Evolutionary conservation across 179 eudicot species (phyloP).

Genomic region (Beta macrorhiza): DNA sequence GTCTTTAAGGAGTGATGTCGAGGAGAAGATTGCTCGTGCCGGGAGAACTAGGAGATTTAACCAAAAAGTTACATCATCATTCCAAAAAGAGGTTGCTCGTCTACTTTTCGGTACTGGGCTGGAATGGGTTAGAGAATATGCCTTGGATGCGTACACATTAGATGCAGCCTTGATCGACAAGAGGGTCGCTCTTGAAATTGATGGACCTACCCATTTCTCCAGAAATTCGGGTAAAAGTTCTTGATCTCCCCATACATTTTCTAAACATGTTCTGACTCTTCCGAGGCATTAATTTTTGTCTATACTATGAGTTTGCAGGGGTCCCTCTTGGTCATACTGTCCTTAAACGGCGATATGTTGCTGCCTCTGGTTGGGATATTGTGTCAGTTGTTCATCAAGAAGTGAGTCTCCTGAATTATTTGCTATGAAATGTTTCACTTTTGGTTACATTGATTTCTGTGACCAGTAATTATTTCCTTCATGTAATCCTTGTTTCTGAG

Average conservation of each 20-base stretch:
- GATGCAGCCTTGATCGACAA: constrained; percentile 77
- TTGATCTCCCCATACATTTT: not conserved
- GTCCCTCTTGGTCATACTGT: constrained; percentile 87
- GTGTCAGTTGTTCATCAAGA: constrained; percentile 69
- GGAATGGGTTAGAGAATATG: constrained; percentile 75
- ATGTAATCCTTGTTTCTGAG: not conserved
- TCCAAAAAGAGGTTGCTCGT: constrained; percentile 88
- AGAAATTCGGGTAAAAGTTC: constrained; percentile 62
- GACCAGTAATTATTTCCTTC: not conserved
- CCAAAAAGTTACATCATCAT: constrained; percentile 75
- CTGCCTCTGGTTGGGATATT: constrained; percentile 88
- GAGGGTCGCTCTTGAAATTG: constrained; percentile 84
- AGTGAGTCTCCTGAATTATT: constrained; percentile 37
- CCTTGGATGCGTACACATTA: constrained; percentile 68
- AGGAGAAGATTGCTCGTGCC: constrained; percentile 64
- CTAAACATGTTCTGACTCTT: not conserved
- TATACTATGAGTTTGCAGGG: constrained; percentile 43
- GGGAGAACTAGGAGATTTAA: constrained; percentile 82
- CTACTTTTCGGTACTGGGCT: constrained; percentile 84
- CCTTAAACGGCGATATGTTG: constrained; percentile 71
- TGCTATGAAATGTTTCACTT: not conserved
- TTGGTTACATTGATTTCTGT: not conserved
- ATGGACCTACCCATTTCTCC: constrained; percentile 95
- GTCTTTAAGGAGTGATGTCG: constrained; percentile 53
- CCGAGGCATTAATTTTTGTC: not conserved